Evolutionary conservation across 1,284 basidiomycete genomes (phyloP).

Genomic region (Inonotus hispidus): DNA sequence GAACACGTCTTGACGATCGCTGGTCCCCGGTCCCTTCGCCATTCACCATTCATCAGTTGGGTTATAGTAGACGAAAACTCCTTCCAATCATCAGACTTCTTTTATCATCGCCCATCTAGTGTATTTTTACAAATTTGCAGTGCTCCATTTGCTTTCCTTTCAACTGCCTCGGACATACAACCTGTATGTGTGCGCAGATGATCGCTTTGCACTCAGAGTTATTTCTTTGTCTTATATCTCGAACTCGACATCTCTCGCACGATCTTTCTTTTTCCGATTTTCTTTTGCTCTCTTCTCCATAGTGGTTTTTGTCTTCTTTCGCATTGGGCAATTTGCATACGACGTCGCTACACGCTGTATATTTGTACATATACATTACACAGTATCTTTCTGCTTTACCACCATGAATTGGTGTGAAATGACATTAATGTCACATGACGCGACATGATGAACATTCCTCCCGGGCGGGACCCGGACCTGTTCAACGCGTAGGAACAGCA

Average conservation of each 20-base stretch:
- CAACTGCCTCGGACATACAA: neutral
- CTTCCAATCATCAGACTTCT: no score
- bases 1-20: no score
- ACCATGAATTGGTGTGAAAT: neutral
- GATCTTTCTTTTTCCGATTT: neutral
- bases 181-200: neutral
- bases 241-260: neutral
- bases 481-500: neutral
- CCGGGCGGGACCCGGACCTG: neutral
- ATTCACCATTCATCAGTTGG: neutral
- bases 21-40: no score
- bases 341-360: neutral
- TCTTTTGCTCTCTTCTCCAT: neutral
- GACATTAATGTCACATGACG: neutral
- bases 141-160: neutral
- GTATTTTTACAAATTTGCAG: slow-evolving; percentile 3
- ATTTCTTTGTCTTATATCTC: neutral
- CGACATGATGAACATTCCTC: neutral
- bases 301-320: neutral
- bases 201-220: neutral
- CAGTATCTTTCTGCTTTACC: neutral
- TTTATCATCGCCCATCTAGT: neutral
- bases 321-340: neutral
- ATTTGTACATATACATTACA: neutral
- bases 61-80: neutral